Conservation (phyloP, 2,329 filamentous ascomycete species). For the Claviceps pazoutovae region DNA sequence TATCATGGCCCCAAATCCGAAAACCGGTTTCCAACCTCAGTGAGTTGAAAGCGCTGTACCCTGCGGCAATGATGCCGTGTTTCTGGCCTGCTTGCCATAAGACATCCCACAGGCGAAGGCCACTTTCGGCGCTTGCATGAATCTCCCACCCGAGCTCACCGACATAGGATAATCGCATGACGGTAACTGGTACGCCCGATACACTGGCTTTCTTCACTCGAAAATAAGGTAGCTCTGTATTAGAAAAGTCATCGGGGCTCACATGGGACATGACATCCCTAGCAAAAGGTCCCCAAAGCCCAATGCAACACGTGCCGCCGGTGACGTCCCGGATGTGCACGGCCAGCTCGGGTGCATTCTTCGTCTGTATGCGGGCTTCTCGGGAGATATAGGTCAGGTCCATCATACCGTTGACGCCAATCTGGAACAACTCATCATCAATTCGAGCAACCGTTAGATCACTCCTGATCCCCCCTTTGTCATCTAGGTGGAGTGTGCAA, state of each 20-base stretch:
- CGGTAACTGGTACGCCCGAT: slow-evolving; percentile 40
- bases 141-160: slow-evolving; percentile 51
- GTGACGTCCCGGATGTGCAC: slow-evolving; percentile 45
- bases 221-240: slow-evolving; percentile 34
- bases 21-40: slow-evolving; percentile 47
- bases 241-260: slow-evolving; percentile 30
- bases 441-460: slow-evolving; percentile 44
- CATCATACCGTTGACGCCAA: slow-evolving; percentile 40
- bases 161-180: slow-evolving; percentile 43
- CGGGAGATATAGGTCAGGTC: slow-evolving; percentile 40
- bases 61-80: slow-evolving; percentile 43
- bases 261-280: slow-evolving; percentile 33
- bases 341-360: slow-evolving; percentile 24
- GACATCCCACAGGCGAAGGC: slow-evolving; percentile 43
- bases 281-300: slow-evolving; percentile 47
- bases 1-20: slow-evolving; percentile 41
- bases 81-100: slow-evolving; percentile 39
- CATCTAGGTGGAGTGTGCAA: slow-evolving; percentile 42
- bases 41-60: slow-evolving; percentile 42
- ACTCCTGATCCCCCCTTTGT: slow-evolving; percentile 37
- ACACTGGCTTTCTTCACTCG: slow-evolving; percentile 34
- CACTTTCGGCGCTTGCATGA: slow-evolving; percentile 44
- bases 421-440: slow-evolving; percentile 34
- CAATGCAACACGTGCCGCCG: slow-evolving; percentile 44
- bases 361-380: slow-evolving; percentile 35